Conservation (phyloP, 2,329 filamentous ascomycete species). For the Elsinoe australis region DNA sequence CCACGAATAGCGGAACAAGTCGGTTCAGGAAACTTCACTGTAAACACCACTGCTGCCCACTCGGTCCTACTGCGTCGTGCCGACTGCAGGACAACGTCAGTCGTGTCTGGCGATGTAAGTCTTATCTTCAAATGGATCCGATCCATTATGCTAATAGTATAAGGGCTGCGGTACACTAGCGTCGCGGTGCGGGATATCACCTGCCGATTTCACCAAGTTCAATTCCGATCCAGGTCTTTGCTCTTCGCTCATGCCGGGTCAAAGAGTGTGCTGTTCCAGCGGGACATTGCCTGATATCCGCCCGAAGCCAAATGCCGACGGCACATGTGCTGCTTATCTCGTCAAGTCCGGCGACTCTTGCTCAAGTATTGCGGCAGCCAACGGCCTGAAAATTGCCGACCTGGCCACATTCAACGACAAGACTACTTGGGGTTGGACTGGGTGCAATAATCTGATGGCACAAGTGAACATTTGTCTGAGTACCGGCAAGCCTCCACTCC, state of each 20-base stretch:
- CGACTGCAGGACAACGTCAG: neutral
- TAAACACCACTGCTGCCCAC: neutral
- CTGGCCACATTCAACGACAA: conserved; percentile 36
- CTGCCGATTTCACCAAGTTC: neutral
- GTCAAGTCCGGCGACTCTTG: conserved; percentile 34
- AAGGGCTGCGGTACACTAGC: neutral
- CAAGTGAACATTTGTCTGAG: conserved; percentile 36
- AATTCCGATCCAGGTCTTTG: neutral
- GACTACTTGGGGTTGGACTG: conserved; percentile 40
- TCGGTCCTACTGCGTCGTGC: neutral
- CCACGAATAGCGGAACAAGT: no score
- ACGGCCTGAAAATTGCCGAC: conserved; percentile 33
- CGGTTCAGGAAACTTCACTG: neutral
- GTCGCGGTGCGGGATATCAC: neutral
- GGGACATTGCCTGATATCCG: conserved; percentile 22
- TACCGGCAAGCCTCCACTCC: conserved; percentile 37
- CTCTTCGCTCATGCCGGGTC: neutral
- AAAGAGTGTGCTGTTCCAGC: conserved; percentile 20
- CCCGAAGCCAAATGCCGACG: conserved; percentile 32
- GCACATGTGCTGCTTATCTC: conserved; percentile 34
- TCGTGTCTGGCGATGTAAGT: no score
- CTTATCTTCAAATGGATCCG: no score
- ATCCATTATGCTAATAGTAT: no score
- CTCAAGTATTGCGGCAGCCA: conserved; percentile 27
- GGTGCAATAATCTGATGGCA: conserved; percentile 31